Evolutionary conservation across 306 rosid genomes (phyloP).

Genomic region (Fragaria nilgerrensis): DNA sequence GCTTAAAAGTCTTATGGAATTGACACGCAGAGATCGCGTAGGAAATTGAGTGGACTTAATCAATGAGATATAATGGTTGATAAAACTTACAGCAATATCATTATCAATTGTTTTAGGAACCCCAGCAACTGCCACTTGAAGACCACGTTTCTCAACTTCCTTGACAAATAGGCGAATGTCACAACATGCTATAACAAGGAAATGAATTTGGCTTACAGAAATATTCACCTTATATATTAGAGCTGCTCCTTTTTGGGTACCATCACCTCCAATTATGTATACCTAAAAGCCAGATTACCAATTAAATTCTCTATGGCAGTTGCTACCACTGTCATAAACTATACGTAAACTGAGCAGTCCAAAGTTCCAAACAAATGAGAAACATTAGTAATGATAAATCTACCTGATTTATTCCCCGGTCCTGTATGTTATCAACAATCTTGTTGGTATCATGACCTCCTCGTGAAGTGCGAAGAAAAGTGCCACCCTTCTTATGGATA

Average conservation of each 20-base stretch:
- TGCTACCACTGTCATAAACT: slow-evolving; percentile 7
- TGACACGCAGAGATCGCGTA: neutral
- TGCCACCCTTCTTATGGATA: slow-evolving; percentile 90
- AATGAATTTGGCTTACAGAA: slow-evolving; percentile 19
- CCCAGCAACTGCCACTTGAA: slow-evolving; percentile 93
- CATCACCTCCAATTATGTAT: slow-evolving; percentile 96
- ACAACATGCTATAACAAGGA: slow-evolving; percentile 27
- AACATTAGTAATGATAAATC: slow-evolving; percentile 17
- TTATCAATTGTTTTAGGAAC: slow-evolving; percentile 93
- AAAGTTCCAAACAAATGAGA: slow-evolving; percentile 9
- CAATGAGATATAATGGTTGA: slow-evolving; percentile 11
- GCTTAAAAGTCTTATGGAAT: neutral
- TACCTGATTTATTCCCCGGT: slow-evolving; percentile 95
- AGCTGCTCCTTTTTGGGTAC: slow-evolving; percentile 92
- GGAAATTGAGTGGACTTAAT: neutral
- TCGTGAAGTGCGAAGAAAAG: slow-evolving; percentile 87
- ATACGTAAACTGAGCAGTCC: slow-evolving; percentile 7
- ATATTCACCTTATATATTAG: slow-evolving; percentile 66
- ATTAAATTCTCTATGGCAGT: neutral
- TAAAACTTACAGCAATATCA: slow-evolving; percentile 83
- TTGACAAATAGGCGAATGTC: slow-evolving; percentile 43
- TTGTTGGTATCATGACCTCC: slow-evolving; percentile 96
- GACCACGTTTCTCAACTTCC: slow-evolving; percentile 94
- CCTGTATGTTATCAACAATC: slow-evolving; percentile 91
- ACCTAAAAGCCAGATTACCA: slow-evolving; percentile 47